Percentiles rank a stretch among this genome's conserved stretches.
Conservation (phyloP, 73 alveolate species). For the Uronychia binucleata region DNA sequence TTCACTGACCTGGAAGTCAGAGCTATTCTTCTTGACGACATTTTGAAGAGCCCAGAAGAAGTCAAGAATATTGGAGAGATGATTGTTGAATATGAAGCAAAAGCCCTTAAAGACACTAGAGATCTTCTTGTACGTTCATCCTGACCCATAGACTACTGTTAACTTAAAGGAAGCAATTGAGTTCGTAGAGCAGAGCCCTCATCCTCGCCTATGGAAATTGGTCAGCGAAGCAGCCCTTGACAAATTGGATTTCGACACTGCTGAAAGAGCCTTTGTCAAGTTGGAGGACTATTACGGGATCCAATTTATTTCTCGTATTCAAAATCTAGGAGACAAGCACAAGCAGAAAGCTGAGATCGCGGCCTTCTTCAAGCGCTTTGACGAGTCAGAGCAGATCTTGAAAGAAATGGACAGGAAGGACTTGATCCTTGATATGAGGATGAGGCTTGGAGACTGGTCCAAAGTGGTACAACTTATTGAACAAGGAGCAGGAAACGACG, state of each 20-base stretch:
- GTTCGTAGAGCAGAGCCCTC: conserved; percentile 92
- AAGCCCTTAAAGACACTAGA: conserved; percentile 95
- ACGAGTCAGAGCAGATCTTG: conserved; percentile 96
- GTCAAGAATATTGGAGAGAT: conserved; percentile 83
- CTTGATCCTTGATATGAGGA: conserved; percentile 90
- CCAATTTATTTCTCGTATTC: conserved; percentile 71
- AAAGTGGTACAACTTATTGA: conserved; percentile 88
- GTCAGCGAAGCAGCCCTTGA: conserved; percentile 97
- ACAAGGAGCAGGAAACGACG: conserved; percentile 95
- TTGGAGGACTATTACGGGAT: conserved; percentile 88
- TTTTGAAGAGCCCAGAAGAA: conserved; percentile 91
- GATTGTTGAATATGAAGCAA: conserved; percentile 94
- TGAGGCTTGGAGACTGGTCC: conserved; percentile 97
- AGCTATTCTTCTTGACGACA: conserved; percentile 91
- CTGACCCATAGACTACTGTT: too few relatives aligned
- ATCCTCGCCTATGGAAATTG: conserved; percentile 89
- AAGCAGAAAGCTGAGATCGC: conserved; percentile 97
- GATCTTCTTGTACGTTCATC: too few relatives aligned
- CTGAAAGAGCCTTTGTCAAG: conserved; percentile 95
- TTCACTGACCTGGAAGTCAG: conserved; percentile 96
- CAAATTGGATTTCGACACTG: conserved; percentile 94
- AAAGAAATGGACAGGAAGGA: conserved; percentile 98
- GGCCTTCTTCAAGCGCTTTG: conserved; percentile 94
- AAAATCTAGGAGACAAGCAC: conserved; percentile 89
- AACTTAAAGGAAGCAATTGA: conserved; percentile 90